These are phyloP conservation scores for Calonectria hongkongensis DNA, from an alignment of 2,329 filamentous ascomycete genomes.

Conservation along the genomic window DNA sequence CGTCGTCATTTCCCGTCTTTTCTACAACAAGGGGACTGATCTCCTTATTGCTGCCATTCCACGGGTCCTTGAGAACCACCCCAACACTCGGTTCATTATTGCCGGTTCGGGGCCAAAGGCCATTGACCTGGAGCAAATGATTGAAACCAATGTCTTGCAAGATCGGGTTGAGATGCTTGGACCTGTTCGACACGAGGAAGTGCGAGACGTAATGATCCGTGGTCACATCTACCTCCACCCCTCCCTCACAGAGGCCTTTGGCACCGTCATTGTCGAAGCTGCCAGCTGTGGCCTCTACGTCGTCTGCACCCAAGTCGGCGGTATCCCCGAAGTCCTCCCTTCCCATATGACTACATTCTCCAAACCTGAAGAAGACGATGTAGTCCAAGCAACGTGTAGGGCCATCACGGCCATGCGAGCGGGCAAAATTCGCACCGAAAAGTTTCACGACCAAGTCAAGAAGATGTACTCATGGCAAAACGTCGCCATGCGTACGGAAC, in stretches of 20 bases:
- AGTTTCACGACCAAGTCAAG: constrained; percentile 97
- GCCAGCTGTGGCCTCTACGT: constrained; percentile 97
- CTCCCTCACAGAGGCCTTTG: constrained; percentile 96
- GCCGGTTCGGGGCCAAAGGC: constrained; percentile 96
- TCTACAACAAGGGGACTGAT: constrained; percentile 99
- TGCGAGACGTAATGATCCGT: constrained; percentile 96
- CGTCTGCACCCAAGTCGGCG: constrained; percentile 96
- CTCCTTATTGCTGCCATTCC: constrained; percentile 97
- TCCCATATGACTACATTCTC: constrained; percentile 98
- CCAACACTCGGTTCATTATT: constrained; percentile 97
- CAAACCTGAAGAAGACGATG: constrained; percentile 95
- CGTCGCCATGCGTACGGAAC: constrained; percentile 93
- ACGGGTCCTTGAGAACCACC: constrained; percentile 89
- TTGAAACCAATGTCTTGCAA: constrained; percentile 94
- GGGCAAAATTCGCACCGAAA: constrained; percentile 91
- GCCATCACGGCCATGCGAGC: constrained; percentile 91
- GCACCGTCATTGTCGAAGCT: constrained; percentile 97
- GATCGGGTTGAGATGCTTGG: constrained; percentile 95
- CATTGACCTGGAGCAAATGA: constrained; percentile 98
- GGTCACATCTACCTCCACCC: constrained; percentile 98
- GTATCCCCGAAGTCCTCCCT: constrained; percentile 96
- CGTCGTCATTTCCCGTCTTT: constrained; percentile 96
- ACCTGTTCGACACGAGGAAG: constrained; percentile 94
- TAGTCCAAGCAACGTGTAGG: constrained; percentile 90
- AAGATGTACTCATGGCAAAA: constrained; percentile 99